Conservation (phyloP, 2,329 filamentous ascomycete genomes). For the Hymenoscyphus albidus region DNA sequence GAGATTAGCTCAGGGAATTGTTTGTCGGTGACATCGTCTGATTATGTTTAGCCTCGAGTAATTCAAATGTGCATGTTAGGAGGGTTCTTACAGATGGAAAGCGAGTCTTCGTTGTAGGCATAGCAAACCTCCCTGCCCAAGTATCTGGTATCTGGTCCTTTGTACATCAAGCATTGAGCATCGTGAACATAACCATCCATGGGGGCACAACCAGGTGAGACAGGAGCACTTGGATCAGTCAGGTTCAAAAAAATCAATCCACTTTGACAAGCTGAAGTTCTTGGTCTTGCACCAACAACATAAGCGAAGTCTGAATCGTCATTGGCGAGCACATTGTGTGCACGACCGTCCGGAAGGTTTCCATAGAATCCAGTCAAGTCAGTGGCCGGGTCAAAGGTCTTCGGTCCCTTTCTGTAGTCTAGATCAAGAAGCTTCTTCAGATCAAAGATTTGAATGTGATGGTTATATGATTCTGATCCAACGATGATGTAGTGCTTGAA, state of each 20-base stretch:
- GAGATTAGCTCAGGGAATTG: background rate
- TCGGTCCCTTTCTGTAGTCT: background rate
- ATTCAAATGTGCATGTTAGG: background rate
- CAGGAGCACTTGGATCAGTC: background rate
- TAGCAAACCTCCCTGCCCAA: slow-evolving; percentile 1
- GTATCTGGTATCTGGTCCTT: background rate
- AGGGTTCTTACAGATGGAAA: background rate
- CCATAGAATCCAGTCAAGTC: slow-evolving; percentile 1
- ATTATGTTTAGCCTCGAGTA: background rate
- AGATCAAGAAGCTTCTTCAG: slow-evolving; percentile 1
- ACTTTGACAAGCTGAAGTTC: background rate
- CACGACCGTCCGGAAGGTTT: background rate
- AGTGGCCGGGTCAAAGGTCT: background rate
- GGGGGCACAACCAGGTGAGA: background rate
- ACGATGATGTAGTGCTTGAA: background rate
- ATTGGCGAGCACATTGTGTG: slow-evolving; percentile 5
- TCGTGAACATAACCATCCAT: slow-evolving; percentile 5
- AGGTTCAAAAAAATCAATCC: background rate
- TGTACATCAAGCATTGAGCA: slow-evolving; percentile 5
- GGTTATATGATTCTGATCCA: background rate
- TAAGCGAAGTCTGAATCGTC: background rate
- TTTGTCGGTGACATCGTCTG: slow-evolving; percentile 3
- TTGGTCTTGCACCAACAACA: slow-evolving; percentile 1
- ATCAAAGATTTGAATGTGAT: slow-evolving; percentile 5
- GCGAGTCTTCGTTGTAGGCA: slow-evolving; percentile 4